These are phyloP conservation scores for Didymella exigua DNA, from an alignment of 2,329 filamentous ascomycete genomes.

Conservation along the genomic window DNA sequence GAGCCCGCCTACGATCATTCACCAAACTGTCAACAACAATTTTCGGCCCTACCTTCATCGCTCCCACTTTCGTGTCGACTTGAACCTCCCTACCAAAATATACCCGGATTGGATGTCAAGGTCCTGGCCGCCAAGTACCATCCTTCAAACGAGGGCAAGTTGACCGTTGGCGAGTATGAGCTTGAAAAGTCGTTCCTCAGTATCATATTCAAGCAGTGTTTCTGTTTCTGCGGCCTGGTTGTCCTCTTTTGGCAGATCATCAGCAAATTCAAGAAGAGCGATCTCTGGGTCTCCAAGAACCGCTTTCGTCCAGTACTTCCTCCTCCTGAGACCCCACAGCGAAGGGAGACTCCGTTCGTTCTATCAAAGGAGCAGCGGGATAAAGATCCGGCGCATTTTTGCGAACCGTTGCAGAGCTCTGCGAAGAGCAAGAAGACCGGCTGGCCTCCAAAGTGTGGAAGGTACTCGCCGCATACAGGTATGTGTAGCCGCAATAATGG, in stretches of 20 bases:
- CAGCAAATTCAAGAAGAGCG: neutral
- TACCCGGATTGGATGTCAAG: neutral
- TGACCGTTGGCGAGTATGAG: neutral
- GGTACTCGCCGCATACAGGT: neutral
- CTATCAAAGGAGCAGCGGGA: neutral
- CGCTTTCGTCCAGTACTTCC: neutral
- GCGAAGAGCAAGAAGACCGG: neutral
- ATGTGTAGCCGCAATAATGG: neutral
- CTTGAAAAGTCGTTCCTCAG: neutral
- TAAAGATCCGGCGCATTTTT: neutral
- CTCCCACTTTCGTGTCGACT: neutral
- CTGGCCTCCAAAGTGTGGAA: neutral
- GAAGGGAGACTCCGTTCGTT: too few relatives aligned
- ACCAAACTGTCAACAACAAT: neutral
- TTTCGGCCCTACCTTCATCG: neutral
- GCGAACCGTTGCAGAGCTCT: neutral
- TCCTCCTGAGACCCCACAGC: neutral
- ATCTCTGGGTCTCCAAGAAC: neutral
- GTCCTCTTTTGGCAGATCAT: neutral
- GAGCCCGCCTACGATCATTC: constrained; percentile 2
- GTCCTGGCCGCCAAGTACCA: neutral
- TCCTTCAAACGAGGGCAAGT: neutral
- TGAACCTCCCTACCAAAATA: neutral
- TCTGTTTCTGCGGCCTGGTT: neutral
- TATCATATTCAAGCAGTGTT: neutral